Evolutionary conservation across 441 rosid genomes (phyloP).

Genomic region (Corymbia calophylla): DNA sequence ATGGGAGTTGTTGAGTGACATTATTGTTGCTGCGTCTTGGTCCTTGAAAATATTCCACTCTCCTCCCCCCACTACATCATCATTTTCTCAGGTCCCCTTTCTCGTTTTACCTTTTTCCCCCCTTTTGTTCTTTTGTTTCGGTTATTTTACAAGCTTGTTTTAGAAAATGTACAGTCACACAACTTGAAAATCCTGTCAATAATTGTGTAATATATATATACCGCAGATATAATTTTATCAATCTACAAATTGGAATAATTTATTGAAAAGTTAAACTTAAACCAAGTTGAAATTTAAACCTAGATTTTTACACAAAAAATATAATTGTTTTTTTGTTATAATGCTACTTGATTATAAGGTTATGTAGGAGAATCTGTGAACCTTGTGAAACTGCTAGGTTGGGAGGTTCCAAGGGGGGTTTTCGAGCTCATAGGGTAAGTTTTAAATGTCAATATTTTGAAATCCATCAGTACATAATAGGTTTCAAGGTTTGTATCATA

Average conservation of each 20-base stretch:
- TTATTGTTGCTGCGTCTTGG: conserved; percentile 24
- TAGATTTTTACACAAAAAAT: not conserved
- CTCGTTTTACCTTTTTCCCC: not conserved
- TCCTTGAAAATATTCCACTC: conserved; percentile 23
- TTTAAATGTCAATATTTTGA: not conserved
- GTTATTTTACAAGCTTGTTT: not conserved
- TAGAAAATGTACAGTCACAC: not conserved
- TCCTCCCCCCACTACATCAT: conserved; percentile 9
- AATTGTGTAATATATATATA: not conserved
- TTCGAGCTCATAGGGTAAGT: not conserved
- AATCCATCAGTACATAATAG: not conserved
- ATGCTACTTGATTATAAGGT: not conserved
- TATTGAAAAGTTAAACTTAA: not conserved
- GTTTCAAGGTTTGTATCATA: not conserved
- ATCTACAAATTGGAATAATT: not conserved
- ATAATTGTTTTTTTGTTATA: not conserved
- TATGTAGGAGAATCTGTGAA: not conserved
- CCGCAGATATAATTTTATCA: not conserved
- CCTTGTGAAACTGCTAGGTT: not conserved
- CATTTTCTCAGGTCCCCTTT: not conserved
- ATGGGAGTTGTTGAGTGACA: conserved; percentile 29
- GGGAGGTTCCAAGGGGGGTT: not conserved
- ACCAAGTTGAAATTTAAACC: not conserved
- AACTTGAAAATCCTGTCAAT: not conserved
- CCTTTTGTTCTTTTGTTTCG: not conserved